These are phyloP conservation scores for Globisporangium heterothallicum DNA, from an alignment of 352 stramenopile species.

Conservation along the genomic window DNA sequence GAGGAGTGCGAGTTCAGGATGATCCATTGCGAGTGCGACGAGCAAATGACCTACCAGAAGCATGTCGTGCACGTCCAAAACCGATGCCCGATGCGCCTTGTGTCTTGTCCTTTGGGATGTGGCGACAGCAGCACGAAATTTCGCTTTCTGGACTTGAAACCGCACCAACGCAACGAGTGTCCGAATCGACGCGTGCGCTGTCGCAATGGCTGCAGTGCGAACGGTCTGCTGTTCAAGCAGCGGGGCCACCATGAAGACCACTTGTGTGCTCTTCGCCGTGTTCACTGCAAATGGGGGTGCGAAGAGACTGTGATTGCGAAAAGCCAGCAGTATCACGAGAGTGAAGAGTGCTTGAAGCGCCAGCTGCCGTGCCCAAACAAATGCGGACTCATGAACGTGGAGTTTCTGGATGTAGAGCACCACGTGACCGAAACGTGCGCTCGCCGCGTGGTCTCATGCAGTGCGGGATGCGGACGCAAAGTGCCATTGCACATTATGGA, in stretches of 20 bases:
- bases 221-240: conserved; percentile 32
- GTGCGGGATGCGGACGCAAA: conserved; percentile 40
- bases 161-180: conserved; percentile 42
- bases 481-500: conserved; percentile 45
- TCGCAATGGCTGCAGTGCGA: conserved; percentile 53
- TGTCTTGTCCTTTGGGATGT: conserved; percentile 50
- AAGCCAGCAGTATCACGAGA: conserved; percentile 39
- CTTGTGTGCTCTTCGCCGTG: conserved; percentile 39
- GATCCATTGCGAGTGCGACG: conserved; percentile 47
- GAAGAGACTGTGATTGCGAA: conserved; percentile 41
- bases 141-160: conserved; percentile 36
- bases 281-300: conserved; percentile 55
- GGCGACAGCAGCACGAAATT: conserved; percentile 4
- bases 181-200: conserved; percentile 49
- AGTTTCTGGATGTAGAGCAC: conserved; percentile 29
- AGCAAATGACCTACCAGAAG: conserved; percentile 50
- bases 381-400: conserved; percentile 31
- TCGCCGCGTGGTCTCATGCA: conserved; percentile 31
- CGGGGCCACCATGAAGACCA: conserved; percentile 40
- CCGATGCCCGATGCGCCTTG: conserved; percentile 39
- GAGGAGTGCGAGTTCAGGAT: conserved; percentile 42
- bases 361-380: conserved; percentile 45
- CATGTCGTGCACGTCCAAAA: conserved; percentile 33
- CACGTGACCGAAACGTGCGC: conserved; percentile 31
- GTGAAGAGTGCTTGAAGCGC: conserved; percentile 44